Conservation (phyloP, 257 asterid genomes). For the Voacanga thouarsii region DNA sequence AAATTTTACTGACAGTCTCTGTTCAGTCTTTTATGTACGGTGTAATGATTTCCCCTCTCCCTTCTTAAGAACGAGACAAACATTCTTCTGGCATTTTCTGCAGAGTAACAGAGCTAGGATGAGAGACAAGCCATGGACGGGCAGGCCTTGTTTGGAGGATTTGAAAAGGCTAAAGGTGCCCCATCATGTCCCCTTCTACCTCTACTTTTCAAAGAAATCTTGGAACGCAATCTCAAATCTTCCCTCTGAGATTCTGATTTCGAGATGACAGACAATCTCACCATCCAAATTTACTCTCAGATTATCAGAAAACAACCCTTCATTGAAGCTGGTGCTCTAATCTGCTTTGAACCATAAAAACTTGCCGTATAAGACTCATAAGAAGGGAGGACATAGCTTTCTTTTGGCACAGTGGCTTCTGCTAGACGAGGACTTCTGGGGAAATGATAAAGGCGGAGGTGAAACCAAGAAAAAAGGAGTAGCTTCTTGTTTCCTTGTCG, state of each 20-base stretch:
- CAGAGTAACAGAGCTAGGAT: background rate
- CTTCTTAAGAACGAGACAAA: background rate
- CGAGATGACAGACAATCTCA: no score
- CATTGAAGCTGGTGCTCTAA: no score
- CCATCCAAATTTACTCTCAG: background rate
- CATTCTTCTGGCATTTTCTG: background rate
- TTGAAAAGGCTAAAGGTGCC: background rate
- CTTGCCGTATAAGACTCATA: background rate
- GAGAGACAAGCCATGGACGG: background rate
- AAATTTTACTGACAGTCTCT: no score
- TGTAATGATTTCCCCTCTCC: background rate
- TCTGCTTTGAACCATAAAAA: background rate
- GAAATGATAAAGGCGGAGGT: background rate
- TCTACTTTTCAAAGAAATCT: background rate
- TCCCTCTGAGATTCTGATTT: no score
- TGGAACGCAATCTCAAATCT: background rate
- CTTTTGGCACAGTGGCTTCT: no score
- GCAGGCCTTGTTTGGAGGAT: background rate
- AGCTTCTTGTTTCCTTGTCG: slow-evolving; percentile 3
- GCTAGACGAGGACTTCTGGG: background rate
- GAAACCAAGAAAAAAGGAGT: background rate
- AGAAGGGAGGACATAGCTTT: background rate
- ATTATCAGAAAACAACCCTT: background rate
- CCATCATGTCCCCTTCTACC: background rate
- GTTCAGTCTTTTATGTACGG: background rate